Evolutionary conservation across 2,329 filamentous ascomycete species (phyloP), one percentile per base, ranked within the genome.

Genomic region (Neofusicoccum kwambonambiense): DNA sequence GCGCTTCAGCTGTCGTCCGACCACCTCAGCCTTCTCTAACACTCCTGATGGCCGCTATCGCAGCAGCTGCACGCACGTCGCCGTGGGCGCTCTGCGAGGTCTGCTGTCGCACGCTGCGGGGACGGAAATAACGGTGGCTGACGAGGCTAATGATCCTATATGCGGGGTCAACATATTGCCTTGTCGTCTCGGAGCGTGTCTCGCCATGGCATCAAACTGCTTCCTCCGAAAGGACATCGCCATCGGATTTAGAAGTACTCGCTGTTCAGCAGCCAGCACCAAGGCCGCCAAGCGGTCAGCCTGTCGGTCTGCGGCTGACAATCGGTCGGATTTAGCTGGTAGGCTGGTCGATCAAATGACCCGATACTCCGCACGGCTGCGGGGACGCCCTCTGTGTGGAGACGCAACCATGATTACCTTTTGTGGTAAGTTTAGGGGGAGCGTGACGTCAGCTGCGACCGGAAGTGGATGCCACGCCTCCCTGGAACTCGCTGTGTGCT

Each of bases 361-460:
- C 56, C 56, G 56, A 60, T 60, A 39, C 42, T 60, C 56, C 56
- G 56, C 56, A 60, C 56, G 54, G 56, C 56, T 60, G 56, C 56
- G 42, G 56, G 56, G 56, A 60, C 42, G 56, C 54, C 42, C 56
- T 60, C 56, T 35, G 56, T 60, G 41, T 47, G 56, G 56, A 47
- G 56, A 60, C 27, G n/a, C 56, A 60, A 12, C 8, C 42, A 45
- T 15, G 31, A 60, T 45, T 60, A 13, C 56, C 42, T 15, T 3
- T 60, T 60, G 9, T 42, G 37, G 56, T 27, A 60, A 60, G 56
- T 17, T 27, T 27, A 37, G 41, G 56, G 31, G 42, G 22, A 60
- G 15, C 1, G 15, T 60, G 56, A 60, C 56, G 56, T 60, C 41
- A 47, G 39, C 39, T 47, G 15, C 56, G 5, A 15, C 22, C 44